These are phyloP conservation scores for Nigrospora sphaerica DNA, from an alignment of 2,329 filamentous ascomycete genomes.

Conservation along the genomic window DNA sequence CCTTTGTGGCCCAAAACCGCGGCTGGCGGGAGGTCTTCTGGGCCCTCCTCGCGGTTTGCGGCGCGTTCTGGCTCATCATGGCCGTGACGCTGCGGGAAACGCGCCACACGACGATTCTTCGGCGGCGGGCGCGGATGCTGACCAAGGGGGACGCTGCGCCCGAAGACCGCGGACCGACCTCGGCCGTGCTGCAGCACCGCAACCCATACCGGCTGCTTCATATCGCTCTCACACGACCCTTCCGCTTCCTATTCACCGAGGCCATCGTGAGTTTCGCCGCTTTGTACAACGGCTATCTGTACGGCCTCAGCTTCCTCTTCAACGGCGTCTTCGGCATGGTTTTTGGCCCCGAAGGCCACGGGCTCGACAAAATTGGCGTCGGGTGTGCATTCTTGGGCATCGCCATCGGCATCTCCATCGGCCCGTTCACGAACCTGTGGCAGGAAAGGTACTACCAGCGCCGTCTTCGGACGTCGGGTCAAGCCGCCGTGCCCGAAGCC, in stretches of 20 bases:
- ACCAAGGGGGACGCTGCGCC: constrained; percentile 14
- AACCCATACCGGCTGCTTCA: constrained; percentile 28
- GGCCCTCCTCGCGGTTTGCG: constrained; percentile 36
- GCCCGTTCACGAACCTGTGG: constrained; percentile 33
- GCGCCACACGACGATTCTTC: constrained; percentile 34
- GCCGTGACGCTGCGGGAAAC: constrained; percentile 32
- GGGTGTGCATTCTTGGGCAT: constrained; percentile 31
- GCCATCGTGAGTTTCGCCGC: constrained; percentile 40
- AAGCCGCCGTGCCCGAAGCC: constrained; percentile 31
- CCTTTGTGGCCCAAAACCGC: constrained; percentile 32
- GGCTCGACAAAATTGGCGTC: constrained; percentile 28
- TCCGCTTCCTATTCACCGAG: constrained; percentile 36
- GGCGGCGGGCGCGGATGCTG: constrained; percentile 22
- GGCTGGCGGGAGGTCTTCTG: constrained; percentile 37
- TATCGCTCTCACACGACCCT: constrained; percentile 35
- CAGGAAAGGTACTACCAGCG: constrained; percentile 33
- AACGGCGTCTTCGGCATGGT: constrained; percentile 41
- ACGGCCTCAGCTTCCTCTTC: constrained; percentile 41
- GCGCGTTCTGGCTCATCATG: constrained; percentile 34
- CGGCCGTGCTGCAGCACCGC: constrained; percentile 28
- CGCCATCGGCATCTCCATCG: constrained; percentile 29
- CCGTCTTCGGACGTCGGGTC: constrained; percentile 19
- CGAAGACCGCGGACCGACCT: constrained; percentile 18
- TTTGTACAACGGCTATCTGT: constrained; percentile 40
- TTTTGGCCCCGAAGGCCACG: constrained; percentile 34